phyloP scores from a whole-genome alignment of 345 rosid species.

The Ailanthus altissimus region DNA sequence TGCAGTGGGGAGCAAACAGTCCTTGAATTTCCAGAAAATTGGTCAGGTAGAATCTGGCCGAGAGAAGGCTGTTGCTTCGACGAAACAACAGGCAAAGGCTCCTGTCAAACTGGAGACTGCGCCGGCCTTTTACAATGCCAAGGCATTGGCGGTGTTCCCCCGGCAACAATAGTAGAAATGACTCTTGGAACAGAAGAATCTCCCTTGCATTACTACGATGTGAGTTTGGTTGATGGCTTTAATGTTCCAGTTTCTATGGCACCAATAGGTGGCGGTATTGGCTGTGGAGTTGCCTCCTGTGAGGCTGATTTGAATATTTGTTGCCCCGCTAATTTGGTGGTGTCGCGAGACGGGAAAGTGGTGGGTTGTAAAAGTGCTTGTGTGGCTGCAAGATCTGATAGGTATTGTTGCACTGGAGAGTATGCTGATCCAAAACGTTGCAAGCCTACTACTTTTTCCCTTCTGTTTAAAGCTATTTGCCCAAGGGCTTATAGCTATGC shows the following conservation, averaged over 20 bases:
- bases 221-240: constrained; percentile 56
- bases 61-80: constrained; percentile 53
- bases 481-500: constrained; percentile 51
- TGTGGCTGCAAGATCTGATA: constrained; percentile 44
- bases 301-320: constrained; percentile 46
- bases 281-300: constrained; percentile 47
- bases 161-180: constrained; percentile 50
- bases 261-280: constrained; percentile 38
- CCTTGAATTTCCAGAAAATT: constrained; percentile 36
- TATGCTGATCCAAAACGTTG: constrained; percentile 40
- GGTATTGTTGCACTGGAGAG: constrained; percentile 52
- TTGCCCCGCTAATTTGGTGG: constrained; percentile 42
- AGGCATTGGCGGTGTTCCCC: constrained; percentile 51
- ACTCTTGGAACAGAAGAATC: constrained; percentile 47
- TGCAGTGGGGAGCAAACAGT: constrained; percentile 33
- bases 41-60: constrained; percentile 62
- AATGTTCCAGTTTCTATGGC: constrained; percentile 48
- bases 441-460: constrained; percentile 42
- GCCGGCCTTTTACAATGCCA: constrained; percentile 38
- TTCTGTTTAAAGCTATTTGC: constrained; percentile 51
- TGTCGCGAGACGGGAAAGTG: constrained; percentile 37
- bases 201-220: constrained; percentile 52
- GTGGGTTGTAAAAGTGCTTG: constrained; percentile 62
- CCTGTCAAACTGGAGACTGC: constrained; percentile 54
- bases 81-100: constrained; percentile 33